These are phyloP conservation scores for Aspergillus glaucus DNA, from an alignment of 2,329 filamentous ascomycete genomes.

Conservation along the genomic window DNA sequence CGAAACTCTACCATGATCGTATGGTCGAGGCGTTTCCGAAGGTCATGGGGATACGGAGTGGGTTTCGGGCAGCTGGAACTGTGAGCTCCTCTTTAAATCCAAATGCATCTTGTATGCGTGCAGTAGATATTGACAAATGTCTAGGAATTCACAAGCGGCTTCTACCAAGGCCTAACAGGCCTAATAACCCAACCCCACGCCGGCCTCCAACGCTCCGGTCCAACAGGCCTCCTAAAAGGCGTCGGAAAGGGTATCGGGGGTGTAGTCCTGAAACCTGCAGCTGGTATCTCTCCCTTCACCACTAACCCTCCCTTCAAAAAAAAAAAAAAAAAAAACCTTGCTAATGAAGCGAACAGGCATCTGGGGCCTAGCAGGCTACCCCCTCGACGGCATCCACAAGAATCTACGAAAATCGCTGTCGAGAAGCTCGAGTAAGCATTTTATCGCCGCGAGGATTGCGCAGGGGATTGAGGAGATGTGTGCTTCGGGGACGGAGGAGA, in stretches of 20 bases:
- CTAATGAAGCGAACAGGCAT: constrained; percentile 12
- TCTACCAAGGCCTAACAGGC: constrained; percentile 77
- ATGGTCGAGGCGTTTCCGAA: constrained; percentile 72
- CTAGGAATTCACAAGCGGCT: constrained; percentile 64
- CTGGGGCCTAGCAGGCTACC: constrained; percentile 26
- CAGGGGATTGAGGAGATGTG: constrained; percentile 25
- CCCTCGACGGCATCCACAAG: constrained; percentile 26
- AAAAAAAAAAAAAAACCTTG: neutral
- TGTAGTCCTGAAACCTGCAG: constrained; percentile 72
- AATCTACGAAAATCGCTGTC: constrained; percentile 22
- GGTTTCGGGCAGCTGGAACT: constrained; percentile 69
- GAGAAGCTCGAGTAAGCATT: constrained; percentile 20
- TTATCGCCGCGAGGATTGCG: constrained; percentile 19
- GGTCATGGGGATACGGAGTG: constrained; percentile 69
- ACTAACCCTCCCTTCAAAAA: neutral
- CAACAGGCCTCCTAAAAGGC: constrained; percentile 66
- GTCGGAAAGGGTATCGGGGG: constrained; percentile 80
- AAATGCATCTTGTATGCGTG: neutral
- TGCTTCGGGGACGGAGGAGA: constrained; percentile 13
- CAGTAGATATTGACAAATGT: neutral
- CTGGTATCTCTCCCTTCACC: constrained; percentile 45
- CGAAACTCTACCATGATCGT: constrained; percentile 76
- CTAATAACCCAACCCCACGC: constrained; percentile 70
- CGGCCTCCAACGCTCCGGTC: constrained; percentile 61
- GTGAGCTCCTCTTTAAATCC: constrained; percentile 23